Conservation (phyloP, 768 basidiomycete species). For the Pleurotus sapidus region DNA sequence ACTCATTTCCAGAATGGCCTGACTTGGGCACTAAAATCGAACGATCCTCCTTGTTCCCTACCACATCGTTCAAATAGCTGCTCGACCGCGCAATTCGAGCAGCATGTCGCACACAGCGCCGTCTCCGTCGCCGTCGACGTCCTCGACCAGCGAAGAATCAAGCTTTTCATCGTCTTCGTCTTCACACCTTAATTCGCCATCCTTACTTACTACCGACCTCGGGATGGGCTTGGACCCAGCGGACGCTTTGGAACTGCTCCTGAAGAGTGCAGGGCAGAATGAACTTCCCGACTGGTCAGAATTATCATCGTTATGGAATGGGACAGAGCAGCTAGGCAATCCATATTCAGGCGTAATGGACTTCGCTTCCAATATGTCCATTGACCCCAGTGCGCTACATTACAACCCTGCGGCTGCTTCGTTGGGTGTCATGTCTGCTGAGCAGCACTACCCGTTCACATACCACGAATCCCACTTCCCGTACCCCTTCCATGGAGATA, state of each 20-base stretch:
- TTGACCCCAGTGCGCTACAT: constrained; percentile 67
- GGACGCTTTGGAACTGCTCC: constrained; percentile 58
- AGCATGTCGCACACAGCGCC: constrained; percentile 3
- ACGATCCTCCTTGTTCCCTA: background rate
- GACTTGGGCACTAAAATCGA: constrained; percentile 1
- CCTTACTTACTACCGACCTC: constrained; percentile 37
- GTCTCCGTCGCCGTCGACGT: constrained; percentile 3
- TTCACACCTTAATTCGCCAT: constrained; percentile 18
- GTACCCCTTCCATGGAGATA: constrained; percentile 1
- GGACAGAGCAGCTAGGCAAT: constrained; percentile 25
- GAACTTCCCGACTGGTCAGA: constrained; percentile 52
- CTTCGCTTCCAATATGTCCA: constrained; percentile 52
- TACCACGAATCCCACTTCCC: constrained; percentile 6
- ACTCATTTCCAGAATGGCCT: background rate
- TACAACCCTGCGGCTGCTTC: constrained; percentile 27
- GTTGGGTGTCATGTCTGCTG: background rate
- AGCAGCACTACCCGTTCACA: background rate
- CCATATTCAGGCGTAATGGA: constrained; percentile 48
- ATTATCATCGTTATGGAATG: constrained; percentile 46
- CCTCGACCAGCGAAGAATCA: background rate
- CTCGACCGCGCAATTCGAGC: background rate
- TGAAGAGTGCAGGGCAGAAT: constrained; percentile 38
- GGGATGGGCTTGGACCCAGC: constrained; percentile 41
- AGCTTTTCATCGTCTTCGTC: constrained; percentile 16
- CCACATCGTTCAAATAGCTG: background rate